A percentile compares a stretch with the other conserved stretches of the same genome.
Conservation (phyloP, 2,329 filamentous ascomycete genomes). For the Pseudopyrenochaeta lycopersici region DNA sequence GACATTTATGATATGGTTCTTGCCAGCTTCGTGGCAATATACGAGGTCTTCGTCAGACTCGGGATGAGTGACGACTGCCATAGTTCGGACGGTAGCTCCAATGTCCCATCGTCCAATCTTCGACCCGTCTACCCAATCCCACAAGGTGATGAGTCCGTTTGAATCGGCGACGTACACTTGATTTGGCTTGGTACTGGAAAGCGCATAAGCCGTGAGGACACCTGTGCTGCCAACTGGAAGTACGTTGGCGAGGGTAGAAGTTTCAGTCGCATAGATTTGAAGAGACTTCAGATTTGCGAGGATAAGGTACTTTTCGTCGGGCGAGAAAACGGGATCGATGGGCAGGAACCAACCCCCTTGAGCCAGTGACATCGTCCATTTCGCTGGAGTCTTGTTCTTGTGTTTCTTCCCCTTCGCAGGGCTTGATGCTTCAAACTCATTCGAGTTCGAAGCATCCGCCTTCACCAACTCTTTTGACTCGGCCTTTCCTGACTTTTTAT, state of each 20-base stretch:
- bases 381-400: conserved; percentile 25
- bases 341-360: conserved; percentile 65
- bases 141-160: conserved; percentile 61
- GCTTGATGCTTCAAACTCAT: neutral
- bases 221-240: conserved; percentile 61
- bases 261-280: conserved; percentile 81
- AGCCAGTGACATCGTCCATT: conserved; percentile 54
- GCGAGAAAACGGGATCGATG: conserved; percentile 65
- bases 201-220: conserved; percentile 59
- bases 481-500: conserved; percentile 9
- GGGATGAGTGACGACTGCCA: conserved; percentile 42
- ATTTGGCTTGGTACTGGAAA: conserved; percentile 61
- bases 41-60: conserved; percentile 45
- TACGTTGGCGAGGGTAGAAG: conserved; percentile 80
- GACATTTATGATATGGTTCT: conserved; percentile 50
- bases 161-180: conserved; percentile 64
- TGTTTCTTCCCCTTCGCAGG: conserved; percentile 27
- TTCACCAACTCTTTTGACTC: conserved; percentile 4
- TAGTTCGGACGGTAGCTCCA: conserved; percentile 44
- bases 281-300: conserved; percentile 77
- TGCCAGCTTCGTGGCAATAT: conserved; percentile 50
- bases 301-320: conserved; percentile 72
- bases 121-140: conserved; percentile 65
- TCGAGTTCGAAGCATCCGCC: neutral
- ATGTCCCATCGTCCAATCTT: conserved; percentile 56